These are phyloP conservation scores for Thermochaetoides thermophila DNA, from an alignment of 495 filamentous ascomycete species.

Conservation along the genomic window DNA sequence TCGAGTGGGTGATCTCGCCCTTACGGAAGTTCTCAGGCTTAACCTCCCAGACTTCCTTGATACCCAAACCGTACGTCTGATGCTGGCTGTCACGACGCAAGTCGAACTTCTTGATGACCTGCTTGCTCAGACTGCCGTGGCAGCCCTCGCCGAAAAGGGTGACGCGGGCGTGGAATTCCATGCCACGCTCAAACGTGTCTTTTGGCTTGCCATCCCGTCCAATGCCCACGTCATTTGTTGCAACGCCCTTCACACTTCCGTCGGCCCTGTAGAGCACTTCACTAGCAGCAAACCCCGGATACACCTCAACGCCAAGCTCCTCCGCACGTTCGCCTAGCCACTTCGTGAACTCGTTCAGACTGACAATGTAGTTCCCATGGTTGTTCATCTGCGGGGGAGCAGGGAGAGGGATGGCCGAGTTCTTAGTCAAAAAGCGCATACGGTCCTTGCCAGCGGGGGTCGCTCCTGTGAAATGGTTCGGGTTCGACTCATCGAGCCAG, in stretches of 20 bases:
- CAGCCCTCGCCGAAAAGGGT: constrained; percentile 95
- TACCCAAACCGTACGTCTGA: constrained; percentile 86
- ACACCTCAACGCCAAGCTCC: constrained; percentile 96
- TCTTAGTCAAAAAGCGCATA: constrained; percentile 93
- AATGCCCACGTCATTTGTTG: constrained; percentile 88
- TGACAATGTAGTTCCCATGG: constrained; percentile 93
- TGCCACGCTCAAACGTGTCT: constrained; percentile 83
- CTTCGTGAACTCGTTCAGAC: constrained; percentile 81
- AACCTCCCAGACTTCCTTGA: constrained; percentile 98
- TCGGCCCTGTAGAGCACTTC: constrained; percentile 80
- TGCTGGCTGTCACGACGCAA: constrained; percentile 75
- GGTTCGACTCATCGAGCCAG: constrained; percentile 81
- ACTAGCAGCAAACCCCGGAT: constrained; percentile 86
- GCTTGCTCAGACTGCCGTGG: constrained; percentile 90
- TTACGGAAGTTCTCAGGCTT: constrained; percentile 81
- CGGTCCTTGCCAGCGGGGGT: constrained; percentile 72
- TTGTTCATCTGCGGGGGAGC: constrained; percentile 97
- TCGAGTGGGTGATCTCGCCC: constrained; percentile 74
- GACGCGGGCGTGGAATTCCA: constrained; percentile 93
- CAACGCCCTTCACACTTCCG: constrained; percentile 84
- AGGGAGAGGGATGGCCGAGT: constrained; percentile 60
- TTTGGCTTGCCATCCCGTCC: constrained; percentile 71
- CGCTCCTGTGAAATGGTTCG: constrained; percentile 64
- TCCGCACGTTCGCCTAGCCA: constrained; percentile 93
- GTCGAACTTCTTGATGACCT: constrained; percentile 90